Base-by-base conservation (phyloP, 352 stramenopile species). In the Phytopythium sindhum region DNA sequence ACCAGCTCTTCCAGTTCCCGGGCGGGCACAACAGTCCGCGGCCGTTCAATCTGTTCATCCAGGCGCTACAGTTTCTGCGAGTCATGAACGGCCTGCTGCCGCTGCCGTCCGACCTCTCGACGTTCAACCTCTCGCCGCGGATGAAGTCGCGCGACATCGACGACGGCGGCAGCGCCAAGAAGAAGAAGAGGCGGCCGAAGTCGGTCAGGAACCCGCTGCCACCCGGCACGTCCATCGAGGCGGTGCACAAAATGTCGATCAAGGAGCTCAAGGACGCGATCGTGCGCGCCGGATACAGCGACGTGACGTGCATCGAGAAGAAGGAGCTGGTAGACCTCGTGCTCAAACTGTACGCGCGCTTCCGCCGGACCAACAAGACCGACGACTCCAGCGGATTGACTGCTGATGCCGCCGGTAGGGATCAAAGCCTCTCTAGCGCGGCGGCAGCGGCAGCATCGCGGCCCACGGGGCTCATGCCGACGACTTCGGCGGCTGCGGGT, bases 191-290 rank as follows among this genome's bases (percentile, higher is more conserved):
- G 29, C 48, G 48, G 6, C 47, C 47, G 4, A 14, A 7, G 7
- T 72, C 72, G 1, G 86, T 85, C 54, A 88, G 89, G 68, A 88
- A 93, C 35, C 83, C 86, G n/a, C 73, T 91, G 4, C 61, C 73
- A 26, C 62, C 74, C 0, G 75, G 76, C 17, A 60, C 82, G 11
- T 88, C 80, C 3, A 70, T 89, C 55, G 86, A 93, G 58, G 63
- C 69, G 1, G 74, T 95, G 28, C 78, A 86, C 52, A 76, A 79
- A 58, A 93, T 93, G 82, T 74, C 75, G 17, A 69, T 93, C 28
- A 91, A 89, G 60, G 78, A 93, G 53, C 73, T 95, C n/a, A 95
- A 93, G 60, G 68, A 81, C 51, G 84, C 78, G 24, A 84, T 93
- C 26, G 77, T 82, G 24, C 78, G 83, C 23, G 84, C 80, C 1